Evolutionary conservation across 768 basidiomycete genomes (phyloP).

Genomic region (Pleurotus tuoliensis): DNA sequence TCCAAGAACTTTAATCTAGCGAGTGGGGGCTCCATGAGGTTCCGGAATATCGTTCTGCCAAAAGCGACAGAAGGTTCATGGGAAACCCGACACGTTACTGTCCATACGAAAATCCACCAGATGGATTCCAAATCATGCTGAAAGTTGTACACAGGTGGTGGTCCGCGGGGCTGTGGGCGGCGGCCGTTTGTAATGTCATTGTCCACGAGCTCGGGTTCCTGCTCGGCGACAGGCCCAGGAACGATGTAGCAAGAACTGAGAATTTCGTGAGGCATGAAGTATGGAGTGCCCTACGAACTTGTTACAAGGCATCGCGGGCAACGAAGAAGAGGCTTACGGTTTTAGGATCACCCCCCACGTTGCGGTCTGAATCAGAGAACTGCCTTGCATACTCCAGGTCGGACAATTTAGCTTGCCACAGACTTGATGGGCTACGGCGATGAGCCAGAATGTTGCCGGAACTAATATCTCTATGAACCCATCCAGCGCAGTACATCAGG

Average conservation of each 20-base stretch:
- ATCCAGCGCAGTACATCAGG: background rate
- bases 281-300: background rate
- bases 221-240: too few relatives aligned
- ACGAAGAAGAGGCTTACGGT: background rate
- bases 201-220: background rate
- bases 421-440: too few relatives aligned
- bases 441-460: background rate
- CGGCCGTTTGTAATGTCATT: too few relatives aligned
- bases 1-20: too few relatives aligned
- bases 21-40: too few relatives aligned
- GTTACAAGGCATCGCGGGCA: too few relatives aligned
- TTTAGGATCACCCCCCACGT: background rate
- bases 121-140: conserved; percentile 1
- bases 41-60: too few relatives aligned
- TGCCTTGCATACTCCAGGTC: background rate
- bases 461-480: conserved; percentile 4
- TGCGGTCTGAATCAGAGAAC: background rate
- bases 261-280: conserved; percentile 2
- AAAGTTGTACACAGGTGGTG: background rate
- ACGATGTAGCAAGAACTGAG: background rate
- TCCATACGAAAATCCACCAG: conserved; percentile 1
- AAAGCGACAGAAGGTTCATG: background rate
- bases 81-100: background rate
- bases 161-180: background rate
- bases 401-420: background rate